Conservation (phyloP, 1,139 yeast species). For the Nakaseomyces glabratus region DNA sequence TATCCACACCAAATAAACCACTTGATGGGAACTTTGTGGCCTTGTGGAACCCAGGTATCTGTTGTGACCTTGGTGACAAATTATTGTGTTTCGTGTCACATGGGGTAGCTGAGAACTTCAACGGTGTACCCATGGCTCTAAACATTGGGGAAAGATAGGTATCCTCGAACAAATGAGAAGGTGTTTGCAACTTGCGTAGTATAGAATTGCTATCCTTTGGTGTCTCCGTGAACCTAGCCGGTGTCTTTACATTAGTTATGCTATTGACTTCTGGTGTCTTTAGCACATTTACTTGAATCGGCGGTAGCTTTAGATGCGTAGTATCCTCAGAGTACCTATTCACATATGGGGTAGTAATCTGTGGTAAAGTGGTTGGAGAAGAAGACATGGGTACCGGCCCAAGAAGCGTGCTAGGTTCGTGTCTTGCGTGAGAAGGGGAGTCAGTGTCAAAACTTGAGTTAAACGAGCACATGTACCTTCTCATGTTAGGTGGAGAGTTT, state of each 20-base stretch:
- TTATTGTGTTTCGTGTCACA: constrained; percentile 10
- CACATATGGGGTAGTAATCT: constrained; percentile 1
- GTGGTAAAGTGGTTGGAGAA: neutral
- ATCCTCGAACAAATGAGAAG: constrained; percentile 30
- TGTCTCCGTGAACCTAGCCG: constrained; percentile 19
- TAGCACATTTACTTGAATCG: constrained; percentile 12
- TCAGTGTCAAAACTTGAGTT: constrained; percentile 29
- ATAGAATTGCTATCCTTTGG: constrained; percentile 23
- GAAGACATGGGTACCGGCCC: constrained; percentile 9
- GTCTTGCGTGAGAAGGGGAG: constrained; percentile 18
- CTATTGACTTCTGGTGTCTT: constrained; percentile 22
- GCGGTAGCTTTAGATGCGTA: constrained; percentile 7
- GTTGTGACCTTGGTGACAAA: constrained; percentile 17
- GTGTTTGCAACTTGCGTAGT: constrained; percentile 29
- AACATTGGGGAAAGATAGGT: constrained; percentile 29
- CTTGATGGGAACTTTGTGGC: constrained; percentile 22
- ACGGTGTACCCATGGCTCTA: constrained; percentile 22
- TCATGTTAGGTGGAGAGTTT: constrained; percentile 19
- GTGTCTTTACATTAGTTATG: constrained; percentile 17
- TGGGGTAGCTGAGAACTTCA: constrained; percentile 15
- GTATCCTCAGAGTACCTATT: neutral
- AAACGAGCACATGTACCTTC: constrained; percentile 29
- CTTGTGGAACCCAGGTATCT: constrained; percentile 9
- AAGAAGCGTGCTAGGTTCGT: constrained; percentile 11
- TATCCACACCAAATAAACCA: constrained; percentile 49